Base-by-base conservation (phyloP, 345 rosid species). In the Eucalyptus sp. region DNA sequence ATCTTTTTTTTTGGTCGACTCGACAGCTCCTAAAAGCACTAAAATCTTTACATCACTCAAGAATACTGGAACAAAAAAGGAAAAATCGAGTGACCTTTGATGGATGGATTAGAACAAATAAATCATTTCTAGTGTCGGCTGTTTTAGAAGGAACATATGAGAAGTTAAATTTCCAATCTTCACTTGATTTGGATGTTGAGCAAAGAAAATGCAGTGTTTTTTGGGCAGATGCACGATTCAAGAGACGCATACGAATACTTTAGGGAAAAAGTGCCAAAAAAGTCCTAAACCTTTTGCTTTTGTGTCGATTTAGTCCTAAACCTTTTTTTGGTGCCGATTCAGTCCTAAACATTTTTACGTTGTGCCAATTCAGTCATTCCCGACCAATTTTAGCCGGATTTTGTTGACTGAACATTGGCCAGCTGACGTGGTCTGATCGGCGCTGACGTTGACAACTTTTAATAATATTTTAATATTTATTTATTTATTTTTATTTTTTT, bases 361-460 rank as follows among this genome's bases (percentile, higher is more conserved):
- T 50, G 1, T 50, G 16, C 51, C 51, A 50, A 50, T 50, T 50
- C 2, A 50, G 16, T 50, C 50, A 0, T 50, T 50, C 13, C 6
- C 16, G 6, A 1, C 16, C 16, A 50, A 50, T 50, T 50, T 50
- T 50, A 15, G 16, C 51, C 2, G 13, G 6, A 50, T 50, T 50
- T 50, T 13, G 50, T 1, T 49, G 1, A 13, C 0, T 13, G 50
- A 4, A 4, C 15, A 5, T 0, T 0, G 5, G 15, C 1, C 5
- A 15, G 6, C 5, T 33, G 50, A 50, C 50, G 5, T 4, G 50
- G 50, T 15, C 6, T 2, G 16, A 50, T 50, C 0, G 15, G 50
- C 3, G 37, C 37, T 33, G 37, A 33, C 50, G 50, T 0, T 4
- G 2, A 13, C 16, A 12, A 33, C 37, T 50, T 50, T 50, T 50